These are phyloP conservation scores for Thraustotheca clavata DNA, from an alignment of 352 stramenopile genomes.

Conservation along the genomic window DNA sequence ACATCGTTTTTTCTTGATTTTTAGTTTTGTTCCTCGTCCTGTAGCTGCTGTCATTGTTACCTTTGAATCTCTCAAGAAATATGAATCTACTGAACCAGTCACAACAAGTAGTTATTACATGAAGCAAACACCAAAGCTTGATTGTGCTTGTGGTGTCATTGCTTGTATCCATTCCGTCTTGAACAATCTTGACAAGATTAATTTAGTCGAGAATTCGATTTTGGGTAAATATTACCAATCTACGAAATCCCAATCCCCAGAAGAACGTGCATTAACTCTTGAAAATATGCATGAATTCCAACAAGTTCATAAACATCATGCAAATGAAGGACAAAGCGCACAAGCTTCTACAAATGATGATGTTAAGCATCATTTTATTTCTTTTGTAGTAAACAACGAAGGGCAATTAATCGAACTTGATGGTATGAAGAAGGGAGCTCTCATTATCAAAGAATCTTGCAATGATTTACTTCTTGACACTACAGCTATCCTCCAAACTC, in stretches of 20 bases:
- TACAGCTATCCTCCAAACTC: neutral
- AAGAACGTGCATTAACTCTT: constrained; percentile 2
- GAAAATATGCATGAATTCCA: constrained; percentile 21
- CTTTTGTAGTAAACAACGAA: constrained; percentile 8
- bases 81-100: neutral
- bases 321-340: constrained; percentile 1
- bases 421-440: constrained; percentile 8
- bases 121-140: constrained; percentile 17
- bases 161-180: constrained; percentile 19
- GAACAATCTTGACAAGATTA: constrained; percentile 6
- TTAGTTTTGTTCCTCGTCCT: constrained; percentile 8
- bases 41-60: constrained; percentile 18
- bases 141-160: constrained; percentile 21
- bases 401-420: constrained; percentile 19
- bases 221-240: constrained; percentile 4
- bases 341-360: neutral
- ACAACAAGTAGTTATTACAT: constrained; percentile 8
- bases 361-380: constrained; percentile 21
- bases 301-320: constrained; percentile 13
- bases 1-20: too few relatives aligned
- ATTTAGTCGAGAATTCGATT: constrained; percentile 12
- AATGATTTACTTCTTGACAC: constrained; percentile 4
- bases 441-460: constrained; percentile 8
- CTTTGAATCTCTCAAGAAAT: constrained; percentile 16
- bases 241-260: constrained; percentile 4